Evolutionary conservation across 495 filamentous ascomycete species (phyloP), one percentile per base, ranked within the genome.

Genomic region (Penicillium tannophilum): DNA sequence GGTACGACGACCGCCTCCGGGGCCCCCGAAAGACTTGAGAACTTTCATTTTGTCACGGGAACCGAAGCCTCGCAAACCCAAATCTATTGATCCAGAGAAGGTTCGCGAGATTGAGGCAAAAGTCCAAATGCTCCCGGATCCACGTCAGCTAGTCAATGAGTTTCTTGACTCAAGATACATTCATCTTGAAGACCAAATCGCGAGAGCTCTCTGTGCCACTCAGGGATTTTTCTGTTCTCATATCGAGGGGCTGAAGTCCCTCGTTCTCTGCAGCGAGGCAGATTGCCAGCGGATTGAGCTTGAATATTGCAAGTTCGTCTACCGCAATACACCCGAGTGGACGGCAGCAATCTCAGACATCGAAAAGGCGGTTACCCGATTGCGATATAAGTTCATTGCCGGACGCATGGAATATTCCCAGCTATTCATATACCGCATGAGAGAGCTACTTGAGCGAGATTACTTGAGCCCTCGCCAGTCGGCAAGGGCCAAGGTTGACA

Each of bases 401-500:
- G 26, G 6, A 12, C 9, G 11, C 5, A 4, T 62, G 2, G 10
- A 45, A 10, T 19, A n/a, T 26, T 62, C 51, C 36, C 16, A 58
- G 45, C 14, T 14, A 10, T 17, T 20, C 36, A 46, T 46, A 16
- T 6, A 20, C 11, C 8, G 44, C 8, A 30, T 65, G 16, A 12
- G 4, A 48, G 16, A 46, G 2, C 14, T 36, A 10, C 16, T 70
- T 7, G 4, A 66, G 10, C 2, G 35, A 8, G 56, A 65, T 10
- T 70, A 61, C 35, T 19, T 63, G 19, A 10, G 3, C 17, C 64
- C 71, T 45, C 67, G 68, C 42, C 3, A 57, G 14, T 52, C 59
- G 45, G 71, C 71, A 10, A 58, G 67, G 53, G 12, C 33, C 16
- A 63, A 58, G 6, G 50, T 69, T 23, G 55, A 67, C 35, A 7